A percentile compares a stretch with the other conserved stretches of the same genome.
phyloP scores from a whole-genome alignment of 2,329 filamentous ascomycete species.

The Epichloe glyceriae region DNA sequence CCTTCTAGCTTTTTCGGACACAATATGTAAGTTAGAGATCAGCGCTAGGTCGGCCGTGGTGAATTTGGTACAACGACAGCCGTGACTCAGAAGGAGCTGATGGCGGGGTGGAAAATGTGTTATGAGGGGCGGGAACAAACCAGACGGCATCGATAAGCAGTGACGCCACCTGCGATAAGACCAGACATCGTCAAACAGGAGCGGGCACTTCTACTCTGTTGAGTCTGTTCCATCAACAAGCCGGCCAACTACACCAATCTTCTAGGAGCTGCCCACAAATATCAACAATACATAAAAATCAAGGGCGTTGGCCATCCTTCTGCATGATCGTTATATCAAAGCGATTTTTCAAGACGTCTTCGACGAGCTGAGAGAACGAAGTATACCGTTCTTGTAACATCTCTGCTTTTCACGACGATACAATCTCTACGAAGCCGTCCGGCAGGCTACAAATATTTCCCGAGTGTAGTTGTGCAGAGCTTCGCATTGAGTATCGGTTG shows the following conservation, averaged over 20 bases:
- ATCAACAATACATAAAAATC: background rate
- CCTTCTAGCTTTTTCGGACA: background rate
- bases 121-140: background rate
- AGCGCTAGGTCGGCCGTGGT: background rate
- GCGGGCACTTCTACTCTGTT: too few species aligned
- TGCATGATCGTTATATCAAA: background rate
- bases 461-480: background rate
- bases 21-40: background rate
- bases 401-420: background rate
- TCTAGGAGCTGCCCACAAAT: background rate
- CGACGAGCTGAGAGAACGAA: background rate
- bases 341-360: background rate
- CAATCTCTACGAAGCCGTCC: background rate
- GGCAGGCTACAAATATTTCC: background rate
- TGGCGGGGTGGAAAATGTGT: constrained; percentile 2
- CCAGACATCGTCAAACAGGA: too few species aligned
- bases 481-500: background rate
- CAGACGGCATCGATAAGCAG: background rate
- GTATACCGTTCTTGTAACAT: background rate
- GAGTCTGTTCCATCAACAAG: background rate
- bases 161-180: background rate
- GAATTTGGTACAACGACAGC: background rate
- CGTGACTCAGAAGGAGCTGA: background rate
- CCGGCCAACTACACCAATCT: background rate
- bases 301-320: background rate